Evolutionary conservation across 306 rosid genomes (phyloP).

Genomic region (Casuarina equisetifolia): DNA sequence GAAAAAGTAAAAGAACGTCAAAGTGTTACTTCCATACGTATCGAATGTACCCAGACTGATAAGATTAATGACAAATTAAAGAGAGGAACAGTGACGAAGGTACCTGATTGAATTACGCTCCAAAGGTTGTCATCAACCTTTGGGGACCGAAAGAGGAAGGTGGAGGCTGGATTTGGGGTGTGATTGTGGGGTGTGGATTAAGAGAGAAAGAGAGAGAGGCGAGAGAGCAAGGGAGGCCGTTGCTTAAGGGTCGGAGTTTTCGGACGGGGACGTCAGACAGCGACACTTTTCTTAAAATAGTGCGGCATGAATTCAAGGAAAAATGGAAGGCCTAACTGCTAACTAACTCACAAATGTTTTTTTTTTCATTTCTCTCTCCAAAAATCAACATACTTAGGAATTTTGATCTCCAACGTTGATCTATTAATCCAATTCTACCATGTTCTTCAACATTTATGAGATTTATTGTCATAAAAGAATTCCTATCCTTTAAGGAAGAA

Average conservation of each 20-base stretch:
- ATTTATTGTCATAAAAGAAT: too few relatives aligned
- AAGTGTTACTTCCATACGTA: neutral
- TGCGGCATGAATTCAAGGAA: conserved; percentile 41
- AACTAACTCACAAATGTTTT: conserved; percentile 12
- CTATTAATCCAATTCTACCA: too few relatives aligned
- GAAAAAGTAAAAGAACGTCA: neutral
- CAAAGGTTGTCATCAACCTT: conserved; percentile 10
- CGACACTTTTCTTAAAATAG: conserved; percentile 42
- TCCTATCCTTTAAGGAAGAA: too few relatives aligned
- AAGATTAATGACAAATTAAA: neutral
- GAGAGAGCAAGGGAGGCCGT: conserved; percentile 32
- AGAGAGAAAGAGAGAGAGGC: conserved; percentile 26
- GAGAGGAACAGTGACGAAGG: conserved; percentile 22
- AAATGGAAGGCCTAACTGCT: conserved; percentile 22
- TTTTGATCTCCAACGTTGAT: too few relatives aligned
- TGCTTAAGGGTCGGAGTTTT: conserved; percentile 56
- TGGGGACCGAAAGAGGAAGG: conserved; percentile 38
- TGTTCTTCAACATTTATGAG: too few relatives aligned
- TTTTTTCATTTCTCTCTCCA: too few relatives aligned
- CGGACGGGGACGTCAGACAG: conserved; percentile 34
- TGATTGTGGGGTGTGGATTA: conserved; percentile 40
- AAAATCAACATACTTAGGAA: too few relatives aligned
- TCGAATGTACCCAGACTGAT: neutral
- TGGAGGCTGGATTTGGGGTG: conserved; percentile 40
- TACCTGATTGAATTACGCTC: conserved; percentile 41